A percentile compares a stretch with the other conserved stretches of the same genome.
Evolutionary conservation across 768 basidiomycete species (phyloP).

Genomic region (Leccinum boreale): DNA sequence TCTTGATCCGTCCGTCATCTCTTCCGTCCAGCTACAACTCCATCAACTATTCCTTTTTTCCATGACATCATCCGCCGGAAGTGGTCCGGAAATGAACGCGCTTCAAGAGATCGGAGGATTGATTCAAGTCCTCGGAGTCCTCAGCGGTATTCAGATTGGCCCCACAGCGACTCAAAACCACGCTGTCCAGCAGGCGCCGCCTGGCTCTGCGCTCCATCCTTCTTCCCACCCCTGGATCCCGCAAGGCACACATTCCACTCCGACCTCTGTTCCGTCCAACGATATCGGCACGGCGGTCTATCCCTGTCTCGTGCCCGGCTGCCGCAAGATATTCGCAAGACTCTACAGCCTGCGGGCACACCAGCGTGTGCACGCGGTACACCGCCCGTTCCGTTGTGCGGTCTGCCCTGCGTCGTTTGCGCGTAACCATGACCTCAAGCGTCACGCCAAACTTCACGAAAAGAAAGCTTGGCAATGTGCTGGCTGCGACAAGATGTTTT

Average conservation of each 20-base stretch:
- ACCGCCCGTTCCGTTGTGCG: constrained; percentile 63
- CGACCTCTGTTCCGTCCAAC: constrained; percentile 28
- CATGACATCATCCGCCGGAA: constrained; percentile 60
- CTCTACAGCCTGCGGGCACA: constrained; percentile 70
- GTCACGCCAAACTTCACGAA: constrained; percentile 71
- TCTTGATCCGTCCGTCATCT: constrained; percentile 55
- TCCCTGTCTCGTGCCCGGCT: constrained; percentile 65
- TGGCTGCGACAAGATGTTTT: constrained; percentile 73
- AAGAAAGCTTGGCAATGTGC: constrained; percentile 70
- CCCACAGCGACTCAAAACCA: constrained; percentile 33
- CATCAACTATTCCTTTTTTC: constrained; percentile 80
- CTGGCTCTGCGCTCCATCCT: constrained; percentile 32
- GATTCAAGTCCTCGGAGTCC: constrained; percentile 77
- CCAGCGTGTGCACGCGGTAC: constrained; percentile 59
- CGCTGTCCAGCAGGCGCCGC: constrained; percentile 15
- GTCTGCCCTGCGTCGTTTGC: constrained; percentile 73
- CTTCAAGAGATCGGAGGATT: constrained; percentile 78
- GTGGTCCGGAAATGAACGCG: constrained; percentile 50
- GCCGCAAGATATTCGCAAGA: constrained; percentile 66
- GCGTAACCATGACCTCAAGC: constrained; percentile 76
- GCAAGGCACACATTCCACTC: constrained; percentile 16
- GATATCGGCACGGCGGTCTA: constrained; percentile 77
- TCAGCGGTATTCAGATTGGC: constrained; percentile 72
- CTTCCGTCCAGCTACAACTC: constrained; percentile 68
- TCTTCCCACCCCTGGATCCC: constrained; percentile 31